Conservation (phyloP, 345 rosid species). For the Cochlearia excelsa region DNA sequence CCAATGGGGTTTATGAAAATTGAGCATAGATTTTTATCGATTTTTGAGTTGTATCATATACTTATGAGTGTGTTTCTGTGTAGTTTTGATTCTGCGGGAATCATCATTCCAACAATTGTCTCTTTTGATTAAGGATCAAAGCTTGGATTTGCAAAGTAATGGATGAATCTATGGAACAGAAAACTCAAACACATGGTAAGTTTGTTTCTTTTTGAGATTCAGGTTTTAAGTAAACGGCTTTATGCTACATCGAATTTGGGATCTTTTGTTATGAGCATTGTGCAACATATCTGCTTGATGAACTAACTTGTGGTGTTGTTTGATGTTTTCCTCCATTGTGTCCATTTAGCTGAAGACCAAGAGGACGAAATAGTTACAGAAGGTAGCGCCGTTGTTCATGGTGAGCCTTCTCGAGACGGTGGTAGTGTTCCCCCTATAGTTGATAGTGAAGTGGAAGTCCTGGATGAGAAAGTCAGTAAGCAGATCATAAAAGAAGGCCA, state of each 20-base stretch:
- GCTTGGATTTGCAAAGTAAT: conserved; percentile 15
- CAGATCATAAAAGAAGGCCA: conserved; percentile 89
- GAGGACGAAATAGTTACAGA: conserved; percentile 60
- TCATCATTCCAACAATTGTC: conserved; percentile 6
- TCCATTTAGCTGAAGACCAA: conserved; percentile 39
- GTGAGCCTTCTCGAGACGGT: conserved; percentile 58
- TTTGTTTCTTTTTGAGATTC: background rate
- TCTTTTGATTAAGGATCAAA: conserved; percentile 15
- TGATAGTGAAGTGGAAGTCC: conserved; percentile 56
- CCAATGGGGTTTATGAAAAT: too few relatives aligned
- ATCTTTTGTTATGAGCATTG: background rate
- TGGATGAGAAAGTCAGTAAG: conserved; percentile 82
- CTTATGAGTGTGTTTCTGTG: too few relatives aligned
- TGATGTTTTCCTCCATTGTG: conserved; percentile 1
- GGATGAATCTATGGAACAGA: conserved; percentile 53
- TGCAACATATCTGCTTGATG: background rate
- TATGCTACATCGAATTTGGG: background rate
- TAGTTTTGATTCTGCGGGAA: too few relatives aligned
- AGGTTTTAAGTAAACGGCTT: background rate
- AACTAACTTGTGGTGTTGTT: background rate
- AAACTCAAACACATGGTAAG: conserved; percentile 45
- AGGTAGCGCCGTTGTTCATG: conserved; percentile 52
- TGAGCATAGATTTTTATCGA: too few relatives aligned
- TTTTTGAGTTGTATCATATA: too few relatives aligned
- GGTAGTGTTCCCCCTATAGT: conserved; percentile 66